Conservation (phyloP, 2,329 filamentous ascomycete genomes). For the Neoascochyta sp. region DNA sequence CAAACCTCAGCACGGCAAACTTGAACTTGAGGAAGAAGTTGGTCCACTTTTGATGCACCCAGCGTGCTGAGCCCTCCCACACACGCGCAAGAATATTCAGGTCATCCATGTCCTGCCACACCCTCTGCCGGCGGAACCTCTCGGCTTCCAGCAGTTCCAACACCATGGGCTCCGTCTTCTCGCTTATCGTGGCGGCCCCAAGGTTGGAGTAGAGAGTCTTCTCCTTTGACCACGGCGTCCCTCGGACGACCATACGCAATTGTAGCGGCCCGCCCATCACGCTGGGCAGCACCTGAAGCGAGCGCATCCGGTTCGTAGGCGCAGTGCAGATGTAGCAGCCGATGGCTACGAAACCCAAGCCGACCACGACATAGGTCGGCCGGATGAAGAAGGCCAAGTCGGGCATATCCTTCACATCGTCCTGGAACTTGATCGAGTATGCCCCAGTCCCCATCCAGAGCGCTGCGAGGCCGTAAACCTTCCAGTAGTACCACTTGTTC, state of each 20-base stretch:
- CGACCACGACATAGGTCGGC: constrained; percentile 33
- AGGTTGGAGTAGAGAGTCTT: constrained; percentile 27
- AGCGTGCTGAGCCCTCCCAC: constrained; percentile 30
- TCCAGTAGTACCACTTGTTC: constrained; percentile 23
- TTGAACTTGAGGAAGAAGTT: constrained; percentile 37
- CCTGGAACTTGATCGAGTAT: constrained; percentile 30
- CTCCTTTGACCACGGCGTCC: constrained; percentile 25
- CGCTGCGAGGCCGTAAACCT: constrained; percentile 27
- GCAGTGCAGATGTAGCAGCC: constrained; percentile 31
- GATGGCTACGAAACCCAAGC: constrained; percentile 25
- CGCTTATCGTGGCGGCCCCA: constrained; percentile 26
- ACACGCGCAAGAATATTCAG: constrained; percentile 18
- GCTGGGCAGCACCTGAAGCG: constrained; percentile 30
- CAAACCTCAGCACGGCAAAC: constrained; percentile 33
- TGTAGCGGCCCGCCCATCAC: constrained; percentile 27
- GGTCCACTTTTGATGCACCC: constrained; percentile 36
- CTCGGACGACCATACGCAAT: constrained; percentile 27
- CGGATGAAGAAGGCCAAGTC: constrained; percentile 32
- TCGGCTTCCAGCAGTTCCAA: constrained; percentile 31
- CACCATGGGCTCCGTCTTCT: constrained; percentile 32
- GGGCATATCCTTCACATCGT: constrained; percentile 27
- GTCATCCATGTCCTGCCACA: constrained; percentile 25
- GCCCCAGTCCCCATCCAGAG: constrained; percentile 25
- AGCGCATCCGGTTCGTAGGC: constrained; percentile 28
- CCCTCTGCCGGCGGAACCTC: constrained; percentile 21